phyloP scores from a whole-genome alignment of 140 eudicot species.

The Ambrosia hybrid region DNA sequence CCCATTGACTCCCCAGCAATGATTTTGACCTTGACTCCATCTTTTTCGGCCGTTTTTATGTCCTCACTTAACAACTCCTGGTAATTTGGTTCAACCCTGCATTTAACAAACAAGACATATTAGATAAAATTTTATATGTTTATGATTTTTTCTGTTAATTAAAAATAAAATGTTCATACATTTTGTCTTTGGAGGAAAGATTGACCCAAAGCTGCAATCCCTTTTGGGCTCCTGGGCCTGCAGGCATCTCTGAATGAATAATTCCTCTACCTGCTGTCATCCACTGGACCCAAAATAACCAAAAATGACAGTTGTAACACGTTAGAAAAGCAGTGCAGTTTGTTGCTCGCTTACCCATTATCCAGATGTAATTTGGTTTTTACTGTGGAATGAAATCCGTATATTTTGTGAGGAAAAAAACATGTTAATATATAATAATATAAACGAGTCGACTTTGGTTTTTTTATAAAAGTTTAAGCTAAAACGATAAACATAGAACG shows the following conservation, averaged over 20 bases:
- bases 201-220: conserved; percentile 97
- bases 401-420: too few species aligned
- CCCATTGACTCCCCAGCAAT: conserved; percentile 98
- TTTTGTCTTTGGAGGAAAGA: conserved; percentile 85
- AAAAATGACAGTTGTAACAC: not conserved
- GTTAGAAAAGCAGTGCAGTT: not conserved
- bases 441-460: not conserved
- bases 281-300: conserved; percentile 58
- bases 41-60: conserved; percentile 54
- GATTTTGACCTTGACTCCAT: conserved; percentile 72
- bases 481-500: too few species aligned
- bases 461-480: not conserved
- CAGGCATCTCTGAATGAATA: conserved; percentile 96
- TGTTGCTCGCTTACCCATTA: too few species aligned
- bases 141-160: not conserved
- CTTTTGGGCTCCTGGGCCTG: conserved; percentile 64
- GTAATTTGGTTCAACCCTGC: conserved; percentile 89
- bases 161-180: conserved; percentile 43
- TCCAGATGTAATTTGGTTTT: too few species aligned
- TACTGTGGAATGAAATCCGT: not conserved
- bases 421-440: too few species aligned
- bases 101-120: not conserved
- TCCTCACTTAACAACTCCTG: conserved; percentile 70
- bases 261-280: conserved; percentile 99
- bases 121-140: not conserved